Base-by-base conservation (phyloP, 2,329 filamentous ascomycete genomes). In the Fusarium sp. region DNA sequence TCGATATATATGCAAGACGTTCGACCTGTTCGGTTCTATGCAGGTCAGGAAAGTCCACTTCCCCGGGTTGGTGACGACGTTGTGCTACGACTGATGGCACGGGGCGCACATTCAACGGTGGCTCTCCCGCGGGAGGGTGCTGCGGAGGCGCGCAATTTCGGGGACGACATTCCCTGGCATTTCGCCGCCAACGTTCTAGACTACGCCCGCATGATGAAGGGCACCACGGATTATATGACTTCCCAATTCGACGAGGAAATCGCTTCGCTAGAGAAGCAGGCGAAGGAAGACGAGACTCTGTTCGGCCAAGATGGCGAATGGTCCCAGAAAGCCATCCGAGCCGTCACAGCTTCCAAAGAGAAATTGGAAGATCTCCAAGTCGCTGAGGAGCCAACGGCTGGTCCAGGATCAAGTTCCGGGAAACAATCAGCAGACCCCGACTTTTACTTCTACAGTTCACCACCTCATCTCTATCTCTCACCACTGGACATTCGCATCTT, bases 131-230 rank as follows among this genome's bases (percentile, higher is more conserved):
- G 93, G 73, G 96, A 98, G 80, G 92, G 92, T 4, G 88, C 88
- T 6, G 90, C 91, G 4, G 93, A 96, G 73, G 87, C 90, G 4
- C 85, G 94, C 31, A 88, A 88, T 33, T 87, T 90, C 22, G 90
- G 89, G 10, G 91, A 96, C 59, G 93, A 95, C 77, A 90, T 98
- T 38, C 96, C 96, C 0, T 99, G 96, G 96, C 94, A 97, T 81
- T 95, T 96, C 83, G 94, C 94, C 7, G 95, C 94, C 11, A 97
- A 98, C 77, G 95, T 98, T 38, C 89, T 97, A 80, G 96, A 99
- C 80, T 99, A 98, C 82, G 94, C 95, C 17, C 91, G 95, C 42
- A 92, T 98, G 64, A 98, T 99, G 94, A 97, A 96, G 80, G 96
- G 95, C 8, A 96, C 94, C 6, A 91, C 93, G 77, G 91, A 93